phyloP scores from a whole-genome alignment of 345 rosid genomes.

The sweet orange (Citrus sinensis) region DNA sequence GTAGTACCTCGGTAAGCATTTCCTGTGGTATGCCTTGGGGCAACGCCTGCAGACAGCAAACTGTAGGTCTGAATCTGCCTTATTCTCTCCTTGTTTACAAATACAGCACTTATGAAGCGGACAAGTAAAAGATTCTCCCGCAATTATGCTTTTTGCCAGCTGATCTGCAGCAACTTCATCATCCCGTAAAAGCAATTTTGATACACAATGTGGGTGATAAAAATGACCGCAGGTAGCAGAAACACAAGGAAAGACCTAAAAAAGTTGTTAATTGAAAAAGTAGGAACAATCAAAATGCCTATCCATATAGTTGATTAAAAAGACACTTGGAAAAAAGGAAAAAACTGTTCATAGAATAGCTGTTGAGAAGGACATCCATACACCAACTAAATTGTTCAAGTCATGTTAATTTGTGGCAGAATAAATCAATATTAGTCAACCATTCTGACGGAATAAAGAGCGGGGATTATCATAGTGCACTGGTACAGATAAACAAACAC shows the following conservation, averaged over 20 bases:
- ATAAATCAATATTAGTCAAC: background rate
- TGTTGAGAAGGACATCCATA: background rate
- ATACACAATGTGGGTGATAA: slow-evolving; percentile 83
- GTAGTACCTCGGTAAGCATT: slow-evolving; percentile 83
- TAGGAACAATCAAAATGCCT: background rate
- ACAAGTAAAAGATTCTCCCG: slow-evolving; percentile 68
- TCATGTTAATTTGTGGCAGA: background rate
- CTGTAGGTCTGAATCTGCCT: slow-evolving; percentile 51
- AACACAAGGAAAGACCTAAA: slow-evolving; percentile 77
- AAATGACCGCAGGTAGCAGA: slow-evolving; percentile 87
- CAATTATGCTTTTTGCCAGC: slow-evolving; percentile 49
- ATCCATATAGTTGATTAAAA: background rate
- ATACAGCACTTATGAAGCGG: slow-evolving; percentile 80
- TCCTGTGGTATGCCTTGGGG: slow-evolving; percentile 82
- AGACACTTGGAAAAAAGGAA: background rate
- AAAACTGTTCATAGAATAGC: background rate
- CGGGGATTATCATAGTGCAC: background rate
- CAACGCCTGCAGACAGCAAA: slow-evolving; percentile 95
- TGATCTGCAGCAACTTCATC: slow-evolving; percentile 56
- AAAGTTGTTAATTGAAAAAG: background rate
- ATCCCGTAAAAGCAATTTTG: slow-evolving; percentile 45
- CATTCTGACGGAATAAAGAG: background rate
- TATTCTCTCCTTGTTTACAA: slow-evolving; percentile 69
- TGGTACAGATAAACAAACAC: background rate
- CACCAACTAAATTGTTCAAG: background rate